phyloP scores from a whole-genome alignment of 805 yeast genomes.

The Candida palmyrensis region DNA sequence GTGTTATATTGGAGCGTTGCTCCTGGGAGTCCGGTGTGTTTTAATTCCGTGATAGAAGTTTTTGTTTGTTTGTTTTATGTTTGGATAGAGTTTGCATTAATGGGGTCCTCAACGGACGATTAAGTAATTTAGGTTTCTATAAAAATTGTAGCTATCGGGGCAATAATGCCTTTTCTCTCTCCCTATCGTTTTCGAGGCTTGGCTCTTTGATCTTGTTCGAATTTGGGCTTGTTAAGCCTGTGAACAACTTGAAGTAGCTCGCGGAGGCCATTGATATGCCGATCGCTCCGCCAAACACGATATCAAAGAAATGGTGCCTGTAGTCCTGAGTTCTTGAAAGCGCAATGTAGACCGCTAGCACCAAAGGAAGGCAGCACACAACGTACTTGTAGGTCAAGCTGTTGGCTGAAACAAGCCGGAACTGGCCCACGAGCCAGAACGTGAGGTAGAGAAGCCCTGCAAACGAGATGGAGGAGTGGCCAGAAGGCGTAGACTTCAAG shows the following conservation, averaged over 20 bases:
- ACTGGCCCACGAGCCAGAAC: slow-evolving; percentile 29
- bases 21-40: slow-evolving; percentile 2
- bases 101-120: slow-evolving; percentile 51
- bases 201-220: slow-evolving; percentile 1
- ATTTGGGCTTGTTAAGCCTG: not conserved
- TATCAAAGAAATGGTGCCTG: slow-evolving; percentile 31
- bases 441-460: slow-evolving; percentile 27
- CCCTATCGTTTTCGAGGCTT: slow-evolving; percentile 2
- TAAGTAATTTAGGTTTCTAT: slow-evolving; percentile 13
- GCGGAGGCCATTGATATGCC: slow-evolving; percentile 18
- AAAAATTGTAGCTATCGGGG: no score
- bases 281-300: slow-evolving; percentile 21
- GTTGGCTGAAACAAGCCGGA: slow-evolving; percentile 8
- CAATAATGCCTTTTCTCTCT: no score
- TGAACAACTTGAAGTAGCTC: slow-evolving; percentile 6
- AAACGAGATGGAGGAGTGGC: slow-evolving; percentile 33
- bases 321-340: slow-evolving; percentile 30
- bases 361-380: slow-evolving; percentile 12
- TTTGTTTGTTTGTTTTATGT: slow-evolving; percentile 12
- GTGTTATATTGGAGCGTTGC: not conserved
- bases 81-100: slow-evolving; percentile 42
- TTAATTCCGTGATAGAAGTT: slow-evolving; percentile 9
- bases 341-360: slow-evolving; percentile 27
- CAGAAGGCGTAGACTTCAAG: slow-evolving; percentile 37
- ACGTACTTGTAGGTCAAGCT: slow-evolving; percentile 10